Base-by-base conservation (phyloP, 2,329 filamentous ascomycete genomes). In the Epichloe sibirici region DNA sequence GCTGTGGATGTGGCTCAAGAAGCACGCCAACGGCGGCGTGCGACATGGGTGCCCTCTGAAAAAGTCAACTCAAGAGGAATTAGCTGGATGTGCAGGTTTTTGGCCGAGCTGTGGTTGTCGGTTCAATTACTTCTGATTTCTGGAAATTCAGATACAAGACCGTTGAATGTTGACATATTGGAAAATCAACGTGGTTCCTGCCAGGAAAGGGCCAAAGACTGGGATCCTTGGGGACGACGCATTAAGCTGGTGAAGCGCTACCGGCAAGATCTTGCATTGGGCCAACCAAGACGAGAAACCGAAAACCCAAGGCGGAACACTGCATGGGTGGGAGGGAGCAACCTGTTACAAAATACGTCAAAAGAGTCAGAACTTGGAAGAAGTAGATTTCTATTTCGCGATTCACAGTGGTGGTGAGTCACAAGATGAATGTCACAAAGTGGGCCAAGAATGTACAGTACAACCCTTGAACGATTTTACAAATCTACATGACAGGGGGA, bases 1-100 rank as follows among this genome's bases (percentile, higher is more conserved):
- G 57, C 86, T 94, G 64, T 96, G 91, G 2, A 94, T 82, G 76
- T 97, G 91, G 66, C 87, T 94, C 28, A 97, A 74, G 63, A 97
- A 95, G 65, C 86, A 93, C 15, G 87, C 90, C 52, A 93, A 69
- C 0, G 89, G 86, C 4, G 85, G 77, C 15, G 69, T 75, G 15
- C 68, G 68, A 5, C 72, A 71, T 4, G 73, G 69, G 46, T 75
- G 73, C 15, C 69, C 71, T 25, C 87, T 80, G 61, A 96, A 96
- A 70, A 83, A 89, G 68, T 96, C 90, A 57, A 96, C 84, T 87
- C n/a, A 17, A 46, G 38, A 40, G 4, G 8, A 21, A 25, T 53
- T 15, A 52, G 51, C 21, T 28, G 11, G n/a, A 28, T 0, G 13
- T 21, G 4, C 15, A 11, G n/a, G 40, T 2, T 42, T 53, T 11